Base-by-base conservation (phyloP, 306 rosid genomes). In the Begonia masoniana region DNA sequence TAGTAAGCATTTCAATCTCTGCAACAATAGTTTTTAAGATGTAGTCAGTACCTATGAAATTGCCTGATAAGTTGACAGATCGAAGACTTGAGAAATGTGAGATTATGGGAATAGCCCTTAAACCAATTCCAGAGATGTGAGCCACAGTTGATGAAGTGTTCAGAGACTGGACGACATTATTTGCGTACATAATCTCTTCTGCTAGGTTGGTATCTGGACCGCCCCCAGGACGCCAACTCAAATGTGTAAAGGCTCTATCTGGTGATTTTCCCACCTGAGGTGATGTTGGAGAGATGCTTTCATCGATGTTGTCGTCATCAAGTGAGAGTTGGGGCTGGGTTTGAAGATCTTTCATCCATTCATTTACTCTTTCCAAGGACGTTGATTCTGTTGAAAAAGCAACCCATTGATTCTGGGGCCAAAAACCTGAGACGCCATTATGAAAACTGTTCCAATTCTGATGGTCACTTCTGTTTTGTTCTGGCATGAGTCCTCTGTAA, bases 321-420 rank as follows among this genome's bases (percentile, higher is more conserved):
- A 62, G 6, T 15, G 73, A 59, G 54, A 69, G 43, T 48, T 67
- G 54, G 41, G 75, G 52, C 42, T 69, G 67, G 55, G 55, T 67
- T 52, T 71, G 82, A 24, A 83, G 91, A 68, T 76, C 74, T 68
- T 68, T 78, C 65, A 91, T 73, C 92, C 97, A 91, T 60, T 85
- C 94, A 55, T 81, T 68, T 63, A 91, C 97, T 67, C 88, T 78
- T 41, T 83, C 41, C 23, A 72, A 74, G 19, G 95, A 71, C 50
- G 92, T 67, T 35, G 95, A 72, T 24, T 80, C 85, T 46, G 82
- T 55, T 41, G 94, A 67, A 68, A 83, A 83, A 73, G 84, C 91
- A 67, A 78, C 67, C 91, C 83, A 78, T 17, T 83, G 96, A 69
- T 83, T 83, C 48, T 81, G 96, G 12, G 96, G 85, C 95, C 86